Base-by-base conservation (phyloP, 2,329 filamentous ascomycete species). In the Xylariaceae sp. region DNA sequence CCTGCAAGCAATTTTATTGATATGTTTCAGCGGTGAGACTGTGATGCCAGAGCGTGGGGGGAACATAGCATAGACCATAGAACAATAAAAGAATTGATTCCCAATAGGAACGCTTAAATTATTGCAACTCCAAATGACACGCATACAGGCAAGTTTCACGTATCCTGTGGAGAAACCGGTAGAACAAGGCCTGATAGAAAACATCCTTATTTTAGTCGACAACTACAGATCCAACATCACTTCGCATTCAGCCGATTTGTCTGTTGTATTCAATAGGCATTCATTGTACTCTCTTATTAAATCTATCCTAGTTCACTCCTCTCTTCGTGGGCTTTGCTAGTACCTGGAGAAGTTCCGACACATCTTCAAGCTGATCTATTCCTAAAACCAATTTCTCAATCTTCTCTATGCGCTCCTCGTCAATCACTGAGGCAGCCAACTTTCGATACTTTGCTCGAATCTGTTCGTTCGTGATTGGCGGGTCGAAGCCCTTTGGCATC, bases 401-500 rank as follows among this genome's bases (percentile, higher is more conserved):
- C 31, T 49, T 60, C 23, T 60, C 53, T 23, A 56, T 24, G 9
- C 57, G 53, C 14, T 56, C 53, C n/a, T 53, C 14, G 14, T 56
- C 57, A 37, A 60, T 56, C 0, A 50, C 57, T 9, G 57, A 56
- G 11, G 37, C 31, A 14, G 52, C 53, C 4, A 65, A 14, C n/a
- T 31, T 45, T 11, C 50, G 50, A 36, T 69, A 77, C 56, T 76
- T 77, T 5, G 64, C 54, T 7, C 73, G 53, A 17, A 78, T 73
- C 44, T 76, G 74, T 9, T 73, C 67, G 56, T 77, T 76, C 3
- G 66, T 65, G 14, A 77, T 53, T 2, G 67, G 63, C 1, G 71
- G 72, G 24, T 69, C 49, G 6, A 73, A 63, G 6, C 74, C 74
- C 49, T 63, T 70, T 0, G 75, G 67, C 19, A 58, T 63, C 7